Evolutionary conservation across 1,284 basidiomycete species (phyloP).

Genomic region (Sanghuangporus baumii): DNA sequence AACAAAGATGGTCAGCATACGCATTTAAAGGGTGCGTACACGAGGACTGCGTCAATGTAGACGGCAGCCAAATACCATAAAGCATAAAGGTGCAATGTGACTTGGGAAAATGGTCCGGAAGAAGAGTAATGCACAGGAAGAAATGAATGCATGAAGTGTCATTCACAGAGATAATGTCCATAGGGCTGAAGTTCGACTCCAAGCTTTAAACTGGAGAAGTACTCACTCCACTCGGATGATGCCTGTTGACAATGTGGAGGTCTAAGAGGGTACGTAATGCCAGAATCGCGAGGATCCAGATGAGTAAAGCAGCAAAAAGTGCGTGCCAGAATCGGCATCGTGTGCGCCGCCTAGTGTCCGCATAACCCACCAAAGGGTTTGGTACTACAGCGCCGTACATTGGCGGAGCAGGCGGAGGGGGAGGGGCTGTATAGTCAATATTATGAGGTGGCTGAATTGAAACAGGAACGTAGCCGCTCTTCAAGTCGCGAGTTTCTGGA

Average conservation of each 20-base stretch:
- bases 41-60: background rate
- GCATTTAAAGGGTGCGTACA: background rate
- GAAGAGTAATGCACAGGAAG: background rate
- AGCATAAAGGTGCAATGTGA: background rate
- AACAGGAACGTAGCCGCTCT: constrained; percentile 1
- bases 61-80: background rate
- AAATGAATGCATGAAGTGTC: background rate
- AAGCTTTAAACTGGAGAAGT: background rate
- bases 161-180: background rate
- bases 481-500: background rate
- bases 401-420: background rate
- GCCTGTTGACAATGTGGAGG: background rate
- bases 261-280: background rate
- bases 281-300: constrained; percentile 4
- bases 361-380: background rate
- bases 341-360: background rate
- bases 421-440: background rate
- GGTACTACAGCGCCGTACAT: background rate
- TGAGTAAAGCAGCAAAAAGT: background rate
- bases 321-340: constrained; percentile 1
- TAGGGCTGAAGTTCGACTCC: background rate
- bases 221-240: background rate
- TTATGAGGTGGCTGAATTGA: background rate
- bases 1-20: background rate
- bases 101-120: background rate